Conservation (phyloP, 257 asterid genomes). For the Ocimum tenuiflorum region DNA sequence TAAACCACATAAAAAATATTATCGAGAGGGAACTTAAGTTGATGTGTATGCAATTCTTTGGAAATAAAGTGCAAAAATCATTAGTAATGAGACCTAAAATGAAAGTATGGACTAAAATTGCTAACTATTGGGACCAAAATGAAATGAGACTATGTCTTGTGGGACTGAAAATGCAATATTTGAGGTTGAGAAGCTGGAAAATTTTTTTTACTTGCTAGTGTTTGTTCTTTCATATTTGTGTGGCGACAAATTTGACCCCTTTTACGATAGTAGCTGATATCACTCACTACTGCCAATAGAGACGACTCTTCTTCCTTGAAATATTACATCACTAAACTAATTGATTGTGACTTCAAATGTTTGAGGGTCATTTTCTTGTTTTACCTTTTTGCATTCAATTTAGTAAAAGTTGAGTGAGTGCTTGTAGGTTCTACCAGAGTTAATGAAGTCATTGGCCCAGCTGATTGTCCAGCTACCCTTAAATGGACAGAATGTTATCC, state of each 20-base stretch:
- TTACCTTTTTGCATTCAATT: neutral
- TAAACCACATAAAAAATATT: no score
- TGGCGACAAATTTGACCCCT: neutral
- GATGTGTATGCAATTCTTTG: no score
- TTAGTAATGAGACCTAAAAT: no score
- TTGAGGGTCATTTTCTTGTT: neutral
- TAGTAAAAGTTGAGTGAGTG: neutral
- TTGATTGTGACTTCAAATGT: neutral
- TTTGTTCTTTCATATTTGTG: neutral
- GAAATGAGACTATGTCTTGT: no score
- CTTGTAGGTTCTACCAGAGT: constrained; percentile 57
- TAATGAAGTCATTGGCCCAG: constrained; percentile 70
- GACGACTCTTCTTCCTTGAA: neutral
- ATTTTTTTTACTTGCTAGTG: no score
- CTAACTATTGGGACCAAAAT: no score
- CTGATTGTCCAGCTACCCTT: constrained; percentile 46
- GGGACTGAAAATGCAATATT: no score
- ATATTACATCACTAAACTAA: neutral
- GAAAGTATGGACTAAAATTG: no score
- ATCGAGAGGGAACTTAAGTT: no score
- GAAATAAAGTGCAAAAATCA: no score
- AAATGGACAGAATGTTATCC: constrained; percentile 44
- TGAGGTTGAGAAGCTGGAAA: no score
- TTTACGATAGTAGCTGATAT: neutral
- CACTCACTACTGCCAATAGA: neutral